Conservation (phyloP, 192 early-diverging fungal species). For the Coemansia sp. region DNA sequence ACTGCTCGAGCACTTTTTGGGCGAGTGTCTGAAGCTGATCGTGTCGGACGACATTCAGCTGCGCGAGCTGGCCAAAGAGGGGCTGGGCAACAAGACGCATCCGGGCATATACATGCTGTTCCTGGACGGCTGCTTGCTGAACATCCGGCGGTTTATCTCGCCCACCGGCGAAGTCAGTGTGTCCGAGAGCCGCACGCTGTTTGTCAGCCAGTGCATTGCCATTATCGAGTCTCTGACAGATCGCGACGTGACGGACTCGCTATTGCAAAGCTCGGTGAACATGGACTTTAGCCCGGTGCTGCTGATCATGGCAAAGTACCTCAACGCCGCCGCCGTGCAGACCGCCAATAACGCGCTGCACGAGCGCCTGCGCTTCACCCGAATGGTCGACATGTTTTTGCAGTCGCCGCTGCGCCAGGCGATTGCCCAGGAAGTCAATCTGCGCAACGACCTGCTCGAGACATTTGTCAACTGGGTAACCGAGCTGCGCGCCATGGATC, state of each 20-base stretch:
- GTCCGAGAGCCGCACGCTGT: constrained; percentile 50
- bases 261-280: constrained; percentile 39
- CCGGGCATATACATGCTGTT: constrained; percentile 51
- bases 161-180: constrained; percentile 48
- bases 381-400: constrained; percentile 44
- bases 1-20: constrained; percentile 51
- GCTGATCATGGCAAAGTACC: constrained; percentile 45
- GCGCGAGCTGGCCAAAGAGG: constrained; percentile 51
- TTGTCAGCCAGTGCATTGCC: constrained; percentile 51
- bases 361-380: constrained; percentile 45
- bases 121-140: constrained; percentile 44
- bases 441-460: constrained; percentile 51
- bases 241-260: constrained; percentile 39
- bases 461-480: constrained; percentile 52
- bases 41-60: constrained; percentile 50
- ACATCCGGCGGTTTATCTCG: constrained; percentile 50
- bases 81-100: constrained; percentile 51
- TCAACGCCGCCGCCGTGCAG: constrained; percentile 36
- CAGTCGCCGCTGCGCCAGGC: constrained; percentile 48
- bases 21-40: constrained; percentile 51
- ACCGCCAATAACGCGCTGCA: constrained; percentile 36
- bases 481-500: constrained; percentile 50
- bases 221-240: constrained; percentile 49
- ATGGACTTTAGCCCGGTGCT: constrained; percentile 50
- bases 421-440: constrained; percentile 47